Evolutionary conservation across 495 filamentous ascomycete species (phyloP).

Genomic region (Evernia prunastri): DNA sequence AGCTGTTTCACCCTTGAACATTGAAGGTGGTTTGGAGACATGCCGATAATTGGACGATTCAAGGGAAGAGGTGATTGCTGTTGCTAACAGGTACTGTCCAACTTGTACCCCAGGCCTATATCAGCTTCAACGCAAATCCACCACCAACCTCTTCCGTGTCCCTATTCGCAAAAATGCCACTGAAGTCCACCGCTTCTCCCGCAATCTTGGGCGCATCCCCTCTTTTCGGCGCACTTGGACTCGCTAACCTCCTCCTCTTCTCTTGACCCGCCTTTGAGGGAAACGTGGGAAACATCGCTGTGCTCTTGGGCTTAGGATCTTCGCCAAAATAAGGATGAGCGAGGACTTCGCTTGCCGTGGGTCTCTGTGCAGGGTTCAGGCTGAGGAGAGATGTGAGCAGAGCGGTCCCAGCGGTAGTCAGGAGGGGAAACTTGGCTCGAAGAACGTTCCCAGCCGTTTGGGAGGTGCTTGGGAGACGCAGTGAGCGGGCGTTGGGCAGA

Average conservation of each 20-base stretch:
- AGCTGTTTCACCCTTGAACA: background rate
- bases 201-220: constrained; percentile 64
- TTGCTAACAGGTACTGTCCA: background rate
- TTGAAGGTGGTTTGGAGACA: background rate
- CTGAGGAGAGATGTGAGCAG: constrained; percentile 65
- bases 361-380: constrained; percentile 66
- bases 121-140: constrained; percentile 71
- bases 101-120: constrained; percentile 7
- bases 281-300: constrained; percentile 85
- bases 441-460: constrained; percentile 33
- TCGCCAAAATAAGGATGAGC: constrained; percentile 81
- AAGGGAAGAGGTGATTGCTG: background rate
- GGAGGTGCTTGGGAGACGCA: constrained; percentile 61
- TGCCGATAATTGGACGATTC: background rate
- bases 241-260: constrained; percentile 62
- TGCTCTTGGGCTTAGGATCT: constrained; percentile 78
- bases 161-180: constrained; percentile 65
- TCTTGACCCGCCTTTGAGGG: constrained; percentile 93
- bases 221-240: constrained; percentile 78
- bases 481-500: constrained; percentile 78
- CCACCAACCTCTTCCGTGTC: constrained; percentile 70
- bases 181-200: constrained; percentile 64
- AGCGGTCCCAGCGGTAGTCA: constrained; percentile 66
- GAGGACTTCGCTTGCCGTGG: constrained; percentile 64
- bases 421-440: constrained; percentile 70